Base-by-base conservation (phyloP, 2,329 filamentous ascomycete species). In the Domatiomyces globalis region DNA sequence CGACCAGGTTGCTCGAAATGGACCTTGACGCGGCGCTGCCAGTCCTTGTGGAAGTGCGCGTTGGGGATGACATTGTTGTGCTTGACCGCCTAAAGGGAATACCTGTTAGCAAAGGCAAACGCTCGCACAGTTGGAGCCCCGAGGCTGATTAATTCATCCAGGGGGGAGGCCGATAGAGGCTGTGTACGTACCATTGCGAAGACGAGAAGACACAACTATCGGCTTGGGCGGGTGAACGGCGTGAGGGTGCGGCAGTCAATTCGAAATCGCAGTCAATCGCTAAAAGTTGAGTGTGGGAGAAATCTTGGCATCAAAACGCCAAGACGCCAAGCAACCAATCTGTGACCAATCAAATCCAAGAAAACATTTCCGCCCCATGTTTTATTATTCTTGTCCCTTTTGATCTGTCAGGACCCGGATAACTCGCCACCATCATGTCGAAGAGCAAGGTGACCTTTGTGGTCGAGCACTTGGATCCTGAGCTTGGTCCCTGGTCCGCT, bases 1-100 rank as follows among this genome's bases (percentile, higher is more conserved):
- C 88, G 87, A 73, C 90, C 92, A 72, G 92, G 84, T 90, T 98
- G 92, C 81, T 98, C 88, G 79, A 98, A 98, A 82, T 98, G 92
- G 76, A 87, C 86, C 77, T 88, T 87, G 71, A 98, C 92, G 78
- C 89, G 87, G 78, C 88, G 87, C 77, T 96, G 89, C 92, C 92
- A 98, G 81, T 98, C 89, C 87, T 95, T 95, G 78, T 87, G 89
- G 87, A 95, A 95, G 73, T 95, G 58, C 51, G 57, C 57, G 56
- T 60, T 56, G 42, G 59, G 62, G 50, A 57, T 58, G 52, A 53
- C 48, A 53, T 54, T 60, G 56, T 96, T 96, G 85, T 95, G 88
- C 84, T 94, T 94, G 87, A 96, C 95, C 81, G 90, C 86, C 89
- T 84, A 68, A 63, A 65, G 62, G 46, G 27, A 47, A 39, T 15